Conservation (phyloP, 2,329 filamentous ascomycete species). For the Plenodomus lindquistii region DNA sequence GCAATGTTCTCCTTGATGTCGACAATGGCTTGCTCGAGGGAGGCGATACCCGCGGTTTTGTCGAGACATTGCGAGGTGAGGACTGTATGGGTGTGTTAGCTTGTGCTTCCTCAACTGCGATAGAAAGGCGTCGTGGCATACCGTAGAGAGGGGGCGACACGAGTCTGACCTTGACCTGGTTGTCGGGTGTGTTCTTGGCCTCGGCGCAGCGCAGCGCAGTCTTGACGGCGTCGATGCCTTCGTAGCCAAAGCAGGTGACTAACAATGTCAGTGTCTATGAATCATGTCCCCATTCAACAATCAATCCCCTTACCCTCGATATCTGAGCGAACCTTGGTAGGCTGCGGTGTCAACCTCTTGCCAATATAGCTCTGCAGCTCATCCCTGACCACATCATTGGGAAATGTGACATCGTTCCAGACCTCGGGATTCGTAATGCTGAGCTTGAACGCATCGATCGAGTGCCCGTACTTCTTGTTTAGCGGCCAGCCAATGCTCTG, state of each 20-base stretch:
- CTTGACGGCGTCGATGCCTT: constrained; percentile 98
- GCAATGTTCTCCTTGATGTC: constrained; percentile 83
- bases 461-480: constrained; percentile 96
- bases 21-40: constrained; percentile 85
- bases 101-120: background rate
- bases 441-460: constrained; percentile 97
- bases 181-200: constrained; percentile 87
- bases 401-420: constrained; percentile 91
- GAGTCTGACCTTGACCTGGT: constrained; percentile 95
- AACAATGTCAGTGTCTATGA: constrained; percentile 11
- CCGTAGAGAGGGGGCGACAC: constrained; percentile 93
- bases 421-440: constrained; percentile 98
- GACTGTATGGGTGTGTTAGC: constrained; percentile 54
- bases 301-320: constrained; percentile 82
- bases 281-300: background rate
- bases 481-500: constrained; percentile 95
- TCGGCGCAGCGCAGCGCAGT: constrained; percentile 87
- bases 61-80: constrained; percentile 94
- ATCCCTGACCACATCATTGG: constrained; percentile 79
- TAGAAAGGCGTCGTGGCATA: constrained; percentile 11
- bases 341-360: constrained; percentile 95
- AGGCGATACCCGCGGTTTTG: constrained; percentile 82
- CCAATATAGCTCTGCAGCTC: constrained; percentile 94
- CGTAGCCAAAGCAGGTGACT: constrained; percentile 69
- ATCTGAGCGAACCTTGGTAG: constrained; percentile 98